A percentile compares a stretch with the other conserved stretches of the same genome.
phyloP scores from a whole-genome alignment of 1,284 basidiomycete species.

The Cryptococcus sp. region DNA sequence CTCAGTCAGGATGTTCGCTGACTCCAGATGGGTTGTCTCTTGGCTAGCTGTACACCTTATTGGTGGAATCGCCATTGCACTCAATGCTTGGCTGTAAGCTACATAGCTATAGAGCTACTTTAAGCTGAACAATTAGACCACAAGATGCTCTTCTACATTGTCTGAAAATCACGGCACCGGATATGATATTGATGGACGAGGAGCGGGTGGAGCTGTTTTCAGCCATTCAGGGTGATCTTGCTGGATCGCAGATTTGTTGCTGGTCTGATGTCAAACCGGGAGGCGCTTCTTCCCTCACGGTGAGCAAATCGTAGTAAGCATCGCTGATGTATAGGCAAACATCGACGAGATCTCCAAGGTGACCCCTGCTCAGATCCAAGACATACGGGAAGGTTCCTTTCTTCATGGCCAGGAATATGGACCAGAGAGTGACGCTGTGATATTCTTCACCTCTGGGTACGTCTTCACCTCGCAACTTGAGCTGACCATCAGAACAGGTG shows the following conservation, averaged over 20 bases:
- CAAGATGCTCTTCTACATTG: conserved; percentile 28
- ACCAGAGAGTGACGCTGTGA: conserved; percentile 40
- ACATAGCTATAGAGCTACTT: background rate
- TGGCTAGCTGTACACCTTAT: conserved; percentile 37
- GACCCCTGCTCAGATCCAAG: no score
- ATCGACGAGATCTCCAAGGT: background rate
- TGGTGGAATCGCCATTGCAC: conserved; percentile 32
- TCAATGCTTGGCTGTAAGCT: conserved; percentile 44
- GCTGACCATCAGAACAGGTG: conserved; percentile 27
- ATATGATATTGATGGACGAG: conserved; percentile 30
- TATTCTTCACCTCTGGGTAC: conserved; percentile 43
- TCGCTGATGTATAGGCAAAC: background rate
- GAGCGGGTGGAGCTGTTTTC: conserved; percentile 20
- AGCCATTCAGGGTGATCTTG: background rate
- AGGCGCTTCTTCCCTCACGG: no score
- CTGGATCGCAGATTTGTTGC: conserved; percentile 3
- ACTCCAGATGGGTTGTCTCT: conserved; percentile 30
- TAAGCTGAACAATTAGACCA: conserved; percentile 4
- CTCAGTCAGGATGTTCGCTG: background rate
- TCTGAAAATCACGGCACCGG: conserved; percentile 22
- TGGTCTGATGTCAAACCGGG: no score
- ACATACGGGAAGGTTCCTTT: no score
- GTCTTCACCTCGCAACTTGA: background rate
- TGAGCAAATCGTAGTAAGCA: no score
- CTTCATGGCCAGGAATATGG: conserved; percentile 3